Percentiles rank a stretch among this genome's conserved stretches.
phyloP scores from a whole-genome alignment of 2,329 filamentous ascomycete species.

The Arachnomyces sp. region DNA sequence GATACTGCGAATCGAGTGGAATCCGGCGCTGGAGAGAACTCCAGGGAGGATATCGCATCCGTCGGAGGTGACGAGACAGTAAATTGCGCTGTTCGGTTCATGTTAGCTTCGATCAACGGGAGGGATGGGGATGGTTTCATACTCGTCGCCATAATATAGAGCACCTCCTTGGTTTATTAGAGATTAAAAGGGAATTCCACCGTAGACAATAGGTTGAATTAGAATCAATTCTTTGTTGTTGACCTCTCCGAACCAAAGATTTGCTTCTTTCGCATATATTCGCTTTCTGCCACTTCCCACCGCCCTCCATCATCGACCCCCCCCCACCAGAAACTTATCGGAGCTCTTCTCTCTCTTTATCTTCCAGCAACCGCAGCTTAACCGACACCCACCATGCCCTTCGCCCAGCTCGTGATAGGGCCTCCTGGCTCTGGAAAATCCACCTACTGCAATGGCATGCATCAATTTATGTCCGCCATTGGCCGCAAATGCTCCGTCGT shows the following conservation, averaged over 20 bases:
- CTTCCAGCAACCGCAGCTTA: too few species aligned
- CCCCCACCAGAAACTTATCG: neutral
- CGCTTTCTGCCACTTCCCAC: neutral
- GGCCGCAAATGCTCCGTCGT: conserved; percentile 90
- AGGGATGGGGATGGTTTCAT: conserved; percentile 3
- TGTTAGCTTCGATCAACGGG: neutral
- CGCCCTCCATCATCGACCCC: conserved; percentile 3
- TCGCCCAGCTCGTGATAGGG: conserved; percentile 79
- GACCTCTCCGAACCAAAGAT: neutral
- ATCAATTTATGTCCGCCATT: conserved; percentile 95
- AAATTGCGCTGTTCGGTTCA: conserved; percentile 54
- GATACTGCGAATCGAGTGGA: conserved; percentile 77
- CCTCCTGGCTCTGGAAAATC: conserved; percentile 93
- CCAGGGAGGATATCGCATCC: conserved; percentile 79
- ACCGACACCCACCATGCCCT: conserved; percentile 38
- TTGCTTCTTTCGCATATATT: neutral
- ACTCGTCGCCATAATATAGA: conserved; percentile 12
- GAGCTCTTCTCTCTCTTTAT: neutral
- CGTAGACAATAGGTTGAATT: too few species aligned
- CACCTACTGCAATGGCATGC: conserved; percentile 98
- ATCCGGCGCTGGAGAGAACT: conserved; percentile 69
- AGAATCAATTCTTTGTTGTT: neutral
- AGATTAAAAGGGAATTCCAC: too few species aligned
- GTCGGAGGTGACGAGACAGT: conserved; percentile 72
- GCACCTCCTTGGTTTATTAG: too few species aligned